These are phyloP conservation scores for Ambrosia trifida DNA, from an alignment of 129 eudicot genomes.

Conservation along the genomic window DNA sequence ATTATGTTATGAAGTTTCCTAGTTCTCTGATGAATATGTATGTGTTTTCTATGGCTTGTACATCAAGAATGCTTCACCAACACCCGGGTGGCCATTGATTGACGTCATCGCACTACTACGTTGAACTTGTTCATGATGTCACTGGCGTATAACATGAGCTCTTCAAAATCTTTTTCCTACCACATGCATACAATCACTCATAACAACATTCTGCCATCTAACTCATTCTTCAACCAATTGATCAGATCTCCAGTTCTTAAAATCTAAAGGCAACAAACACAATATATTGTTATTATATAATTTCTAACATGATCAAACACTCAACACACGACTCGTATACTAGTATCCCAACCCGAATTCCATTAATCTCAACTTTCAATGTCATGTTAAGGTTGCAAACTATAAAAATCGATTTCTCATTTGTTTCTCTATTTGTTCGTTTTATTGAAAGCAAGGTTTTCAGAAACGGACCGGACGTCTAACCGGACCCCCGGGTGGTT, in stretches of 20 bases:
- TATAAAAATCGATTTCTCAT: too few species aligned
- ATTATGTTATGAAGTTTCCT: not conserved
- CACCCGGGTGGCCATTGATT: not conserved
- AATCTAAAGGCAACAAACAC: not conserved
- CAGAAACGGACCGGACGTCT: too few species aligned
- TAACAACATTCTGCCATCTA: not conserved
- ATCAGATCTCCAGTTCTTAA: not conserved
- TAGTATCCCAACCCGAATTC: too few species aligned
- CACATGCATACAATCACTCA: not conserved
- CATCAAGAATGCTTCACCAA: not conserved
- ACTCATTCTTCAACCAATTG: not conserved
- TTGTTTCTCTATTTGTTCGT: too few species aligned
- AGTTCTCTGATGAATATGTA: not conserved
- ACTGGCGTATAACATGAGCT: slow-evolving; percentile 1
- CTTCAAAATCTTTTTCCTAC: slow-evolving; percentile 6
- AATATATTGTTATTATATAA: too few species aligned
- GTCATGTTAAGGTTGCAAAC: too few species aligned
- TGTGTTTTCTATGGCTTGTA: not conserved
- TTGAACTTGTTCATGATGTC: not conserved
- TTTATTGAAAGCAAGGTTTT: too few species aligned
- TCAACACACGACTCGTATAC: too few species aligned
- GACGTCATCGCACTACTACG: not conserved
- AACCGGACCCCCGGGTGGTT: too few species aligned
- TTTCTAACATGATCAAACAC: too few species aligned
- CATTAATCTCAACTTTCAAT: too few species aligned